phyloP scores from a whole-genome alignment of 176 grass and related monocot genomes.

The Triticum turgidum region DNA sequence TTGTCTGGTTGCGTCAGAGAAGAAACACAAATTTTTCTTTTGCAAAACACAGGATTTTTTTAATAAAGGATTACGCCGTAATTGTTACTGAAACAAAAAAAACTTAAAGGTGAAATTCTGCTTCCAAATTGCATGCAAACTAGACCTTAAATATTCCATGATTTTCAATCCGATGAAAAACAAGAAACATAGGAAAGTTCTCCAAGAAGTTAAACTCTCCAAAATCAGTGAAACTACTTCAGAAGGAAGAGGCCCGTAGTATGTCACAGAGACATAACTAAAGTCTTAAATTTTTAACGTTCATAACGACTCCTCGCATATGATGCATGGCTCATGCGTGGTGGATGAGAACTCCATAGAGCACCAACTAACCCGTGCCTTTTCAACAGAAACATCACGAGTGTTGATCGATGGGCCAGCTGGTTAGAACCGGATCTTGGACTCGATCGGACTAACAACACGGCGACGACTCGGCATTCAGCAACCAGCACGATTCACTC shows the following conservation, averaged over 20 bases:
- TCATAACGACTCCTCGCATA: background rate
- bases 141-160: background rate
- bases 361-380: background rate
- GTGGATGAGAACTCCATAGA: background rate
- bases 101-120: too few relatives aligned
- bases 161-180: background rate
- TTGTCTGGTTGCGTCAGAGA: too few relatives aligned
- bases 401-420: background rate
- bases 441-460: constrained; percentile 4
- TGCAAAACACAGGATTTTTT: too few relatives aligned
- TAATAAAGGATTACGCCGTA: too few relatives aligned
- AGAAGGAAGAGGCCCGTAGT: too few relatives aligned
- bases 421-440: constrained; percentile 19
- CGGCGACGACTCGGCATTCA: background rate
- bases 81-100: too few relatives aligned
- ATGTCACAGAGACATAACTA: too few relatives aligned
- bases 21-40: too few relatives aligned
- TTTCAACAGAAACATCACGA: background rate
- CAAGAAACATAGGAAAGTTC: too few relatives aligned
- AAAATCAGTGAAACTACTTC: too few relatives aligned
- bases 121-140: too few relatives aligned
- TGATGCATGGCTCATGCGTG: constrained; percentile 25
- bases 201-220: too few relatives aligned
- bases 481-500: constrained; percentile 26
- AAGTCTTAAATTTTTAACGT: background rate